Evolutionary conservation across 2,329 filamentous ascomycete species (phyloP).

Genomic region (Trichophyton equinum): DNA sequence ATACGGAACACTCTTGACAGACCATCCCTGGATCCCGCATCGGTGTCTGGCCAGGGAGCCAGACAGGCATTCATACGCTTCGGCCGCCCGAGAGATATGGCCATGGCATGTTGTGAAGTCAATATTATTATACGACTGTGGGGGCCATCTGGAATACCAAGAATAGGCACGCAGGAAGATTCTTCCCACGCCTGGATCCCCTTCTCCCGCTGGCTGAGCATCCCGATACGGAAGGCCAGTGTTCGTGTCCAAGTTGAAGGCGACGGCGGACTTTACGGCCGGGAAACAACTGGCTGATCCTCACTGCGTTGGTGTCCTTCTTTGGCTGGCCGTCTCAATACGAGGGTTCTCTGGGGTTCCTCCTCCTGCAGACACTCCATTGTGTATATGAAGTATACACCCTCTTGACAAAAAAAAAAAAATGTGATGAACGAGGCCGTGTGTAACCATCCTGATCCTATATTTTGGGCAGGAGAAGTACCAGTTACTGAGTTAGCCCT

Average conservation of each 20-base stretch:
- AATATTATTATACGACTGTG: too few relatives aligned
- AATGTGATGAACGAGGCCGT: background rate
- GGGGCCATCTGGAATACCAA: too few relatives aligned
- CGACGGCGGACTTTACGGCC: background rate
- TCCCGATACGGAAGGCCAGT: background rate
- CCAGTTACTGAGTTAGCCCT: too few relatives aligned
- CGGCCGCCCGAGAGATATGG: background rate
- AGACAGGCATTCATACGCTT: background rate
- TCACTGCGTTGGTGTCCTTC: background rate
- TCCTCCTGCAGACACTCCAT: background rate
- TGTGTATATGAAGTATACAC: background rate
- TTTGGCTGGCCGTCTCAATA: background rate
- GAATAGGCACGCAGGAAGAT: too few relatives aligned
- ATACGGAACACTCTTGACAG: too few relatives aligned
- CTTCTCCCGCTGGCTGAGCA: background rate
- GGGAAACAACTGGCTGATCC: background rate
- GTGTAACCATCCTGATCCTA: background rate
- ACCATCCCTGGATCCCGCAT: background rate
- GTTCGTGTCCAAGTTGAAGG: background rate
- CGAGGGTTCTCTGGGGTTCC: background rate
- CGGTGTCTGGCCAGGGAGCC: background rate
- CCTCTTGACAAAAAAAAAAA: too few relatives aligned
- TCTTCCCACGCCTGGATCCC: too few relatives aligned
- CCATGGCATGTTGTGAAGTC: background rate
- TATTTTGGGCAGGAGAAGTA: background rate